Percentiles rank a stretch among this genome's conserved stretches.
Evolutionary conservation across 164 flowering plant species (phyloP).

Genomic region (Magnolia officinalis): DNA sequence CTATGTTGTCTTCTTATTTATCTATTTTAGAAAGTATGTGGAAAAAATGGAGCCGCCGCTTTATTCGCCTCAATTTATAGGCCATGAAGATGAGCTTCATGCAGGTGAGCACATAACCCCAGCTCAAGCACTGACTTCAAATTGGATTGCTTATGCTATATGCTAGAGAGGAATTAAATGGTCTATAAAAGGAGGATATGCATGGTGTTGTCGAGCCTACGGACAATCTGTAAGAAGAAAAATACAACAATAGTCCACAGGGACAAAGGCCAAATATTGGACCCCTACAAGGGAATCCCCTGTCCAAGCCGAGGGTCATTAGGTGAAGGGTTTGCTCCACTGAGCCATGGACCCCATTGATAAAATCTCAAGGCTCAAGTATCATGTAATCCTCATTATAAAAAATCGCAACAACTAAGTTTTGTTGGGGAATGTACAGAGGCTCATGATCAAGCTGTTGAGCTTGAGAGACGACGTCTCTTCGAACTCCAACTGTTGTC

Average conservation of each 20-base stretch:
- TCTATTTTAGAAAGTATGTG: background rate
- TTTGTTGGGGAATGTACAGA: background rate
- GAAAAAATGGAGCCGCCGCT: background rate
- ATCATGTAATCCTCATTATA: background rate
- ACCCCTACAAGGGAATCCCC: no score
- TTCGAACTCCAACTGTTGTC: background rate
- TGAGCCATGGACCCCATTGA: no score
- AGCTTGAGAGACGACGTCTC: background rate
- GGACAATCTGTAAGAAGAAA: no score
- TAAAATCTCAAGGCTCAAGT: background rate
- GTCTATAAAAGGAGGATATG: no score
- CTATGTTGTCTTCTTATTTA: background rate
- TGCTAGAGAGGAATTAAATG: no score
- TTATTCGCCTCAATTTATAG: background rate
- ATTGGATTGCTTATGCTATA: no score
- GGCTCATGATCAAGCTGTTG: background rate
- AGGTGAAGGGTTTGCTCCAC: no score
- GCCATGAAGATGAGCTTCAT: background rate
- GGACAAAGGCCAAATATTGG: no score
- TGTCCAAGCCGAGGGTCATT: no score
- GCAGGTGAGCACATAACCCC: background rate
- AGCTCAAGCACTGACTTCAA: no score
- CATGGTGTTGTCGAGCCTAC: no score
- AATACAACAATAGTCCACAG: no score
- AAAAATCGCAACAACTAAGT: background rate